Base-by-base conservation (phyloP, 2,329 filamentous ascomycete species). In the Nigrograna mackinnonii region DNA sequence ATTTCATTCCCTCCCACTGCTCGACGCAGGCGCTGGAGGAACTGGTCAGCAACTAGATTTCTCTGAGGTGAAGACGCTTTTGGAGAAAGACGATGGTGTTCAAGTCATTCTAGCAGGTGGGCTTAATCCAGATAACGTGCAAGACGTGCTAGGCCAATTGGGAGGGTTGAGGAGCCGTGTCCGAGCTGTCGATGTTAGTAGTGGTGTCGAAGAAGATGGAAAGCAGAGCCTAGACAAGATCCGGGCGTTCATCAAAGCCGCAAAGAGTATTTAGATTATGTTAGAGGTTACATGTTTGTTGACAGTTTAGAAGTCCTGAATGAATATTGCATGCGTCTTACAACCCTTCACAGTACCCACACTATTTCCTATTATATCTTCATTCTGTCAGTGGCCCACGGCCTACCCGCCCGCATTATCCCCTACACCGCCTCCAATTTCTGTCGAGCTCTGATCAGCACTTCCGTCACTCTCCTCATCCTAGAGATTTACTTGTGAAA, bases 101-200 rank as follows among this genome's bases (percentile, higher is more conserved):
- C 79, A 81, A 20, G 77, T 96, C 4, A 73, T 97, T 46, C 75
- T 99, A 33, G 95, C 95, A 6, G 94, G 94, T 11, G 95, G 94
- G 0, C 66, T 99, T 41, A 84, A 84, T 46, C 83, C 89, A 1
- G 82, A 85, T 3, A 99, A 96, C 60, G 87, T 99, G 4, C 74
- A 74, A 1, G 75, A 82, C 4, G 79, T 82, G 6, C 73, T 99
- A 14, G 72, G 76, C 17, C 77, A 79, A 12, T 72, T 92, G 13
- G 86, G 84, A 0, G 74, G 79, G 5, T 66, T 82, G 7, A 75
- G 76, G 19, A 75, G 75, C 7, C 82, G 85, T 46, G 81, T 96
- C 11, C 74, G 91, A 22, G 91, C 86, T 2, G 87, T 99, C 3
- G 94, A 99, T 73, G 89, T 96, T 16, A 96, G 91, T 68, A 96